Base-by-base conservation (phyloP, 2,329 filamentous ascomycete species). In the Decorospora gaudefroyi region DNA sequence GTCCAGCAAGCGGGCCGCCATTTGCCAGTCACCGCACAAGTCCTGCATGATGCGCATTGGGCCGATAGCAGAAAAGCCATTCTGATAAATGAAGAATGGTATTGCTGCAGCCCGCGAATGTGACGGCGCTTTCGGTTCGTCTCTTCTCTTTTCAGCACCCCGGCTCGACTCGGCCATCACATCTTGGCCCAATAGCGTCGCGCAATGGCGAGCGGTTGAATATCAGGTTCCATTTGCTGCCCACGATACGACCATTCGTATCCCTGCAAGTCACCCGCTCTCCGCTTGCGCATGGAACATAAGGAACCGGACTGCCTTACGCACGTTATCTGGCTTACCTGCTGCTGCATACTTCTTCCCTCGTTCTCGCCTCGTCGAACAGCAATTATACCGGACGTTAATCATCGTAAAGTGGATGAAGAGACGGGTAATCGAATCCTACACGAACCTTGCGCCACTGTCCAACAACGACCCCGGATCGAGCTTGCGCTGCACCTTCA, bases 111-210 rank as follows among this genome's bases (percentile, higher is more conserved):
- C 47, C 54, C 53, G 38, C 48, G 49, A 52, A 27, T 46, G 59
- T 58, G 60, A 67, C 63, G 49, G 53, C 54, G 55, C 48, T 45
- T 47, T 59, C 48, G 53, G 47, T 57, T 53, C 49, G 57, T 59
- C 51, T 47, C 39, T 52, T 39, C 54, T 46, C 46, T 41, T 55
- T 59, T 42, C 19, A 54, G 53, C 10, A 29, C 55, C 61, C 61
- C 47, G 50, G 56, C 60, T 46, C 40, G 42, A 47, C 53, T 61
- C 55, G 53, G n/a, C 45, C 61, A 68, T 70, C 67, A 70, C 65
- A 64, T 46, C 63, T 67, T 68, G 64, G 64, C 63, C 62, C 67
- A 69, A 70, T 70, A 68, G 67, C 53, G 57, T n/a, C 55, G 52
- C 52, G 44, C 35, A 39, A 46, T 42, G 45, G 45, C 60, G 64